These are phyloP conservation scores for Coemansia sp. DNA, from an alignment of 192 early-diverging fungal species.

Conservation along the genomic window DNA sequence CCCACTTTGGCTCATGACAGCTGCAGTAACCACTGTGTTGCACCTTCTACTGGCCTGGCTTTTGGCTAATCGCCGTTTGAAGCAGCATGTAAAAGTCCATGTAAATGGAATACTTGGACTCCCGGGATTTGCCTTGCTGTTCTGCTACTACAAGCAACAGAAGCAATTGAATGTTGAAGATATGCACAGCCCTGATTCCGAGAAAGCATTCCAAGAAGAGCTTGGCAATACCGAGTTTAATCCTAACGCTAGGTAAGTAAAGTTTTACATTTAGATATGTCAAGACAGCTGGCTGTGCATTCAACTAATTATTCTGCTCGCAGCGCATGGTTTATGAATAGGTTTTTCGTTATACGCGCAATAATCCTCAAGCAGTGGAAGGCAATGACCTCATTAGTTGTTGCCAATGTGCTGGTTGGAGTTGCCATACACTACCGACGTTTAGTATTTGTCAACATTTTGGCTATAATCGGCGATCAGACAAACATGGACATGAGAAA, in stretches of 20 bases:
- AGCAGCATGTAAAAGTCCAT: background rate
- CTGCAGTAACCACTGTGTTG: too few species aligned
- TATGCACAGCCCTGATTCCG: background rate
- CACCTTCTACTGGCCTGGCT: too few species aligned
- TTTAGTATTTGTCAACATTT: background rate
- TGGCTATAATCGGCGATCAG: background rate
- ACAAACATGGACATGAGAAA: background rate
- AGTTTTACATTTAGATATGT: background rate
- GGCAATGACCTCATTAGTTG: background rate
- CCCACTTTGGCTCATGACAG: too few species aligned
- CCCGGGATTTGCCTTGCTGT: background rate
- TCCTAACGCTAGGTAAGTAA: background rate
- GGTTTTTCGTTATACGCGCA: background rate
- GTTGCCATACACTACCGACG: background rate
- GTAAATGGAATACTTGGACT: background rate
- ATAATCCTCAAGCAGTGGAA: background rate
- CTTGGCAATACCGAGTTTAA: background rate
- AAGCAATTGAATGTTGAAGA: background rate
- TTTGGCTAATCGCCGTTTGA: too few species aligned
- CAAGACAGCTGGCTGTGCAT: background rate
- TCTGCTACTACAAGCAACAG: background rate
- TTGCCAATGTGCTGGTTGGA: background rate
- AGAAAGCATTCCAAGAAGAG: background rate
- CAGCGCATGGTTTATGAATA: background rate
- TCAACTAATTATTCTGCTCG: background rate